These are phyloP conservation scores for Talaromyces verruculosus DNA, from an alignment of 2,329 filamentous ascomycete species.

Conservation along the genomic window DNA sequence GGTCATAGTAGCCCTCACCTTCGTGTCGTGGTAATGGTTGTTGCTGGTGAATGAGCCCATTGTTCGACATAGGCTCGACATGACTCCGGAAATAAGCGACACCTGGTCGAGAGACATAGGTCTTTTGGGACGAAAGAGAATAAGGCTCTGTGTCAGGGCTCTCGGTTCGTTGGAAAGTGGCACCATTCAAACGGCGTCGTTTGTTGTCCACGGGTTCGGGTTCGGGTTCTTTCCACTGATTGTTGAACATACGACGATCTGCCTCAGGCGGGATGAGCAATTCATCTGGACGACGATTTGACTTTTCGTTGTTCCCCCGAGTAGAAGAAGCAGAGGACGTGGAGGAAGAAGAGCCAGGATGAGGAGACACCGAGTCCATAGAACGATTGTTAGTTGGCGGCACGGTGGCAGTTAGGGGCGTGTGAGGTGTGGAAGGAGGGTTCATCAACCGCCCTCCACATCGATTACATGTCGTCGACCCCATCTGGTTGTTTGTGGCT, in stretches of 20 bases:
- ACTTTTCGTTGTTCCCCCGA: constrained; percentile 23
- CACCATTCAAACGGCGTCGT: constrained; percentile 60
- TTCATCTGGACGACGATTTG: constrained; percentile 28
- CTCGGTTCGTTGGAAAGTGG: constrained; percentile 40
- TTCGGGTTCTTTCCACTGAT: constrained; percentile 34
- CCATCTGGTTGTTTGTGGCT: constrained; percentile 38
- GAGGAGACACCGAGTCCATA: constrained; percentile 29
- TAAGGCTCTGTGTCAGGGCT: constrained; percentile 42
- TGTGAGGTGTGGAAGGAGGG: constrained; percentile 44
- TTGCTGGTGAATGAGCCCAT: constrained; percentile 43
- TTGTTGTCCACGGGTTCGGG: constrained; percentile 59
- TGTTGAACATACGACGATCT: constrained; percentile 28
- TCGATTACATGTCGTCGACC: constrained; percentile 40
- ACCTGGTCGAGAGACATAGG: constrained; percentile 48
- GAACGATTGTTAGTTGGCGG: constrained; percentile 36
- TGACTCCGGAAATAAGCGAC: constrained; percentile 33
- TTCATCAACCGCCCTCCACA: constrained; percentile 53
- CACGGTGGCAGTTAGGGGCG: constrained; percentile 41
- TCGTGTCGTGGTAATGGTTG: constrained; percentile 22
- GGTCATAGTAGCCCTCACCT: constrained; percentile 44
- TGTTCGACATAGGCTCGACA: constrained; percentile 54
- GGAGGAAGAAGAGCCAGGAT: constrained; percentile 27
- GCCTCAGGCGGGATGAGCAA: constrained; percentile 28
- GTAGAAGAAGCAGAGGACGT: neutral
- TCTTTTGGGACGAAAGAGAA: constrained; percentile 38